Evolutionary conservation across 2,329 filamentous ascomycete genomes (phyloP), one percentile per base, ranked within the genome.

Genomic region (Cadophora malorum): DNA sequence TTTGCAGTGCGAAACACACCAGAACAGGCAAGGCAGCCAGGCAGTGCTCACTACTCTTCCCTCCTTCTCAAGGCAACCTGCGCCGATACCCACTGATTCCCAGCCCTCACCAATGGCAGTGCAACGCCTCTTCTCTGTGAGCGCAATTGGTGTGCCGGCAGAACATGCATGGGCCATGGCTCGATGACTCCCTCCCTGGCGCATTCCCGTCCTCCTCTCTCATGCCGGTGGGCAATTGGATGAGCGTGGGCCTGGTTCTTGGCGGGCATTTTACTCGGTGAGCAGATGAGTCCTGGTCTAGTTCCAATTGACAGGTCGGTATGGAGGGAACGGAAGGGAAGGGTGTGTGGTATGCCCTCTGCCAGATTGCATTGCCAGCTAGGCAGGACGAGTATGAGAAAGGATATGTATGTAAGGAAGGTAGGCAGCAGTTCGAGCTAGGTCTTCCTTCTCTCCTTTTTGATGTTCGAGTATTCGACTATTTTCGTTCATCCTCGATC

Each of bases 391-490:
- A 38, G 31, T 23, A 16, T 60, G 21, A 50, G 31, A 64, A 55
- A 63, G 31, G 19, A 23, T 23, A 14, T 52, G 45, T 63, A 67
- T 63, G 53, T 62, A 63, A 49, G 58, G 35, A 47, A 55, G 55
- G 59, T 70, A 71, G 70, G 70, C 70, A 71, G 64, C 70, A 69
- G 56, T 60, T 55, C 19, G 52, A 58, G 62, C 67, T 61, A 66
- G 45, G 33, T 16, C 45, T 52, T 60, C 21, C 38, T 49, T 62
- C 63, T 60, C 35, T 53, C 28, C 33, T 53, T 56, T 65, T 35
- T 52, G 19, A 10, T 38, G 23, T 53, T 16, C n/a, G 60, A 52
- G 23, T 33, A n/a, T 21, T 16, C 56, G 35, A 49, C 7, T 21
- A 35, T 52, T 49, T 28, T 12, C n/a, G 10, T 35, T 35, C 25